A percentile compares a stretch with the other conserved stretches of the same genome.
These are phyloP conservation scores for Boletus vermiculosoides DNA, from an alignment of 768 basidiomycete genomes.

Conservation along the genomic window DNA sequence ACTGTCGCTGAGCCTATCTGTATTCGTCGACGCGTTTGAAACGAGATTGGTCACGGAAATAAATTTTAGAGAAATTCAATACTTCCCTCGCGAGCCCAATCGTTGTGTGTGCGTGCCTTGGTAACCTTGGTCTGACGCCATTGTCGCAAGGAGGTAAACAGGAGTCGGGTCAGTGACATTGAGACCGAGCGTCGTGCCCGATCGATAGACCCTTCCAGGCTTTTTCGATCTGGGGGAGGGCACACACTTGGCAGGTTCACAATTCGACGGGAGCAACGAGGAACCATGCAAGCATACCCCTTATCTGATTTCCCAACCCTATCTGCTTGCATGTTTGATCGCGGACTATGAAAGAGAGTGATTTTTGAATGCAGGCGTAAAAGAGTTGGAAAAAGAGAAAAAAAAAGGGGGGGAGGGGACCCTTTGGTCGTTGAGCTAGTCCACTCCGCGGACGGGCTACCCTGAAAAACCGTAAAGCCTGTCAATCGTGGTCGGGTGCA, in stretches of 20 bases:
- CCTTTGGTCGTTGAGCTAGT: constrained; percentile 1
- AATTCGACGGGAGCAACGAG: background rate
- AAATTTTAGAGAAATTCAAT: no score
- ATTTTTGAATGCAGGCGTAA: background rate
- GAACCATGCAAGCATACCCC: background rate
- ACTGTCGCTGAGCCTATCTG: no score
- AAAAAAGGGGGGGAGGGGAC: background rate
- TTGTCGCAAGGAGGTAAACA: background rate
- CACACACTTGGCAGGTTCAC: background rate
- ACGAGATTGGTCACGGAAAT: background rate
- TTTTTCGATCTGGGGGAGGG: background rate
- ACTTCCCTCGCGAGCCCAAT: background rate
- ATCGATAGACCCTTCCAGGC: background rate
- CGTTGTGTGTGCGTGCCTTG: background rate
- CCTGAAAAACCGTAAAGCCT: constrained; percentile 1
- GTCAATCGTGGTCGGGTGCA: background rate
- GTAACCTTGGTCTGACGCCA: background rate
- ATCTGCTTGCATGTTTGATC: background rate
- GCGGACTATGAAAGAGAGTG: constrained; percentile 6
- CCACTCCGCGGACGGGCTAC: background rate
- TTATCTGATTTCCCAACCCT: background rate
- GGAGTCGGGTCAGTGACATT: background rate
- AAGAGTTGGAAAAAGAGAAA: background rate
- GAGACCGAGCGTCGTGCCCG: background rate
- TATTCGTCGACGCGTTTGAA: background rate